Percentiles rank a stretch among this genome's conserved stretches.
phyloP scores from a whole-genome alignment of 768 basidiomycete genomes.

The Gloeophyllum trabeum region DNA sequence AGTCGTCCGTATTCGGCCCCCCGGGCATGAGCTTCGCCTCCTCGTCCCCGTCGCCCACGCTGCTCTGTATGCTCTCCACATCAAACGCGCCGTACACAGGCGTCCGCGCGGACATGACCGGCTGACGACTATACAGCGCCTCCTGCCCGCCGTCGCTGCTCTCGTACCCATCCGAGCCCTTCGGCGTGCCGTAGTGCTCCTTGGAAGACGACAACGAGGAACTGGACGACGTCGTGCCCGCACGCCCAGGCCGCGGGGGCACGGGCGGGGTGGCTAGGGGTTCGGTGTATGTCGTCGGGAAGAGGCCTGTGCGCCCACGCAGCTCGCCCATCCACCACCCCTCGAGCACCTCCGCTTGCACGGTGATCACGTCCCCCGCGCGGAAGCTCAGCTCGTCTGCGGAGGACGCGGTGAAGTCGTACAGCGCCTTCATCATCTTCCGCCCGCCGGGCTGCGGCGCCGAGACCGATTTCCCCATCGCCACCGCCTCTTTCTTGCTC shows the following conservation, averaged over 20 bases:
- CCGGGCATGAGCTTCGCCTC: constrained; percentile 21
- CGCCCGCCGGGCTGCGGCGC: constrained; percentile 5
- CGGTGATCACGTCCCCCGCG: constrained; percentile 63
- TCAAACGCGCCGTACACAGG: constrained; percentile 35
- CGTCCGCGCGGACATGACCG: constrained; percentile 23
- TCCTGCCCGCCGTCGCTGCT: constrained; percentile 32
- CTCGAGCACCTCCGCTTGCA: constrained; percentile 72
- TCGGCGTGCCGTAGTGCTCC: constrained; percentile 4
- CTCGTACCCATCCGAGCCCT: constrained; percentile 2
- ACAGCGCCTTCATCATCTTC: constrained; percentile 51
- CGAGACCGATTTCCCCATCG: background rate
- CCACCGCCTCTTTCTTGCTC: background rate
- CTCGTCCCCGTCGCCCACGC: constrained; percentile 32
- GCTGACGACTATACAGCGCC: constrained; percentile 32
- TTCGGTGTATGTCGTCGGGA: constrained; percentile 73
- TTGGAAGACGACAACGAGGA: constrained; percentile 14
- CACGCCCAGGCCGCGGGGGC: constrained; percentile 14
- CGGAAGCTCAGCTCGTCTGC: constrained; percentile 77
- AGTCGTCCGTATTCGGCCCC: constrained; percentile 8
- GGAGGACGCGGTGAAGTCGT: constrained; percentile 62
- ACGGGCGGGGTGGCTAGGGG: constrained; percentile 14
- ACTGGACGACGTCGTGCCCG: constrained; percentile 1
- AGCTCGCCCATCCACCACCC: constrained; percentile 89
- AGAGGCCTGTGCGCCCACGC: constrained; percentile 62
- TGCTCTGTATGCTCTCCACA: constrained; percentile 31